A percentile compares a stretch with the other conserved stretches of the same genome.
These are phyloP conservation scores for Vigna trinervia DNA, from an alignment of 306 rosid species.

Conservation along the genomic window DNA sequence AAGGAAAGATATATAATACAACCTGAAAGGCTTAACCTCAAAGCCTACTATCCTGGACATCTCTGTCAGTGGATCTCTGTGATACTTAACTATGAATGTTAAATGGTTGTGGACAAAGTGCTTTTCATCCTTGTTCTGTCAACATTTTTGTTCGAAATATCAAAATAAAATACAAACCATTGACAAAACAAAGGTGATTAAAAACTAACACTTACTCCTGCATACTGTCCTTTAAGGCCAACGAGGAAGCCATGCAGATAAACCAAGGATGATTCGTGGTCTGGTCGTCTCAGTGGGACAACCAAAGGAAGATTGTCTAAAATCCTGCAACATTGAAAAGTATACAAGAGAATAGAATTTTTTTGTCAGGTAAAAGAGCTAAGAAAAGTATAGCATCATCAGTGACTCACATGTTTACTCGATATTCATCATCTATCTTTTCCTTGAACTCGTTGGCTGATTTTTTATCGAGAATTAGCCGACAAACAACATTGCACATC, in stretches of 20 bases:
- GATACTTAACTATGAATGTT: conserved; percentile 75
- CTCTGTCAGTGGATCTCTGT: conserved; percentile 73
- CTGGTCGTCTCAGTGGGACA: conserved; percentile 77
- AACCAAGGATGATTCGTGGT: conserved; percentile 70
- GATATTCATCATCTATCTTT: conserved; percentile 86
- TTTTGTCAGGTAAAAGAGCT: background rate
- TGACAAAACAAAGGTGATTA: conserved; percentile 7
- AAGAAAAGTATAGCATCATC: conserved; percentile 20
- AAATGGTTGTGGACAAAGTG: conserved; percentile 86
- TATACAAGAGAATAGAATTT: background rate
- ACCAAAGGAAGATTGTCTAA: conserved; percentile 89
- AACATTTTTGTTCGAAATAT: conserved; percentile 18
- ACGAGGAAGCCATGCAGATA: conserved; percentile 85
- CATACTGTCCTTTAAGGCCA: conserved; percentile 87
- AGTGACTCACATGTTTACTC: conserved; percentile 80
- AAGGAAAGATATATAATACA: conserved; percentile 29
- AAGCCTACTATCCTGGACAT: conserved; percentile 87
- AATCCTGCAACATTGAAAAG: conserved; percentile 60
- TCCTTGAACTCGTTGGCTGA: conserved; percentile 76
- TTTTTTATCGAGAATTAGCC: conserved; percentile 60
- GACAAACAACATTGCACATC: conserved; percentile 81
- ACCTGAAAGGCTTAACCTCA: conserved; percentile 96
- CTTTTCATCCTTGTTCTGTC: conserved; percentile 80
- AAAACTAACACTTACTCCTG: conserved; percentile 62
- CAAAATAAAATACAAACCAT: conserved; percentile 36